Percentiles rank a stretch among this genome's conserved stretches.
Evolutionary conservation across 805 yeast genomes (phyloP).

Genomic region (Hanseniaspora meyeri): DNA sequence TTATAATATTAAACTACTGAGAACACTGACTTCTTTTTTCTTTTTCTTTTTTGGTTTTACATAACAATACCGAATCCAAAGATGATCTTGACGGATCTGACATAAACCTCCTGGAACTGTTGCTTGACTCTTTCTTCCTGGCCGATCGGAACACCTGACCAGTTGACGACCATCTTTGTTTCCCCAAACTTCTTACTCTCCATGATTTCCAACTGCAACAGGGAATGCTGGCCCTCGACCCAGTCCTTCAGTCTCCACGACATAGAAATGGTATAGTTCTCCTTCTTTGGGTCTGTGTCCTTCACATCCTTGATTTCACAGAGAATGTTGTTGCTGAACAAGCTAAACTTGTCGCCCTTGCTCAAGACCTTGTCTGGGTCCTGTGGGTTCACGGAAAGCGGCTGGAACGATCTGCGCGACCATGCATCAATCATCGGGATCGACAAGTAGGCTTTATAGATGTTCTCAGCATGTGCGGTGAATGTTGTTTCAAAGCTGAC

Average conservation of each 20-base stretch:
- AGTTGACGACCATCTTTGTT: slow-evolving; percentile 64
- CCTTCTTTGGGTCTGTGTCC: slow-evolving; percentile 29
- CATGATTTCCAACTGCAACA: slow-evolving; percentile 49
- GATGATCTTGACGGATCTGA: slow-evolving; percentile 76
- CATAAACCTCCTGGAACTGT: slow-evolving; percentile 81
- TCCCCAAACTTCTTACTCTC: slow-evolving; percentile 63
- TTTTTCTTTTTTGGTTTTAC: slow-evolving; percentile 22
- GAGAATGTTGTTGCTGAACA: slow-evolving; percentile 68
- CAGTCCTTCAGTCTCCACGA: slow-evolving; percentile 83
- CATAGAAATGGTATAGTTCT: slow-evolving; percentile 50
- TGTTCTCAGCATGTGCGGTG: slow-evolving; percentile 77
- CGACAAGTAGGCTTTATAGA: slow-evolving; percentile 65
- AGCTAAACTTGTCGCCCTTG: slow-evolving; percentile 49
- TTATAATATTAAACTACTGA: background rate
- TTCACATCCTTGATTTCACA: slow-evolving; percentile 46
- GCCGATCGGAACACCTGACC: slow-evolving; percentile 88
- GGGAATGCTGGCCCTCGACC: slow-evolving; percentile 75
- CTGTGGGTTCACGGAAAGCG: slow-evolving; percentile 16
- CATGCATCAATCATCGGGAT: slow-evolving; percentile 77
- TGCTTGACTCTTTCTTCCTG: slow-evolving; percentile 78
- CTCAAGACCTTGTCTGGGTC: slow-evolving; percentile 36
- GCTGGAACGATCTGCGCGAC: slow-evolving; percentile 51
- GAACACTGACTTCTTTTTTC: background rate
- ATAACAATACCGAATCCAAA: slow-evolving; percentile 94
- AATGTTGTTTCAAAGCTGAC: slow-evolving; percentile 67